phyloP scores from a whole-genome alignment of 2,329 filamentous ascomycete species.

The Claviceps pazoutovae region DNA sequence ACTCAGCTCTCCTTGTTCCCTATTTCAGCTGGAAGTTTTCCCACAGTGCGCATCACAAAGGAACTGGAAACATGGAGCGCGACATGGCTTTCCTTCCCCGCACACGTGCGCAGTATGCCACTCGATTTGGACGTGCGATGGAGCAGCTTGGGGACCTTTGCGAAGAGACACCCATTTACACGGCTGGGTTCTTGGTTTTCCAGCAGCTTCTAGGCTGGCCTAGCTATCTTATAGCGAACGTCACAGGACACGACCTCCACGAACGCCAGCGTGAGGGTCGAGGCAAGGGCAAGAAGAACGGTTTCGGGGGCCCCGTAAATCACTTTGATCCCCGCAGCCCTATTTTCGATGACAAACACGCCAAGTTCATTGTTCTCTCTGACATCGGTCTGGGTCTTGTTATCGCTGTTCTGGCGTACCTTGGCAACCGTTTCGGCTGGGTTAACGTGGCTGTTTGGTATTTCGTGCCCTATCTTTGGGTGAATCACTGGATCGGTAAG shows the following conservation, averaged over 20 bases:
- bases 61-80: constrained; percentile 88
- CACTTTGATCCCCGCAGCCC: constrained; percentile 86
- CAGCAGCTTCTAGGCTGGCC: constrained; percentile 94
- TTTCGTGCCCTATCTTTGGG: constrained; percentile 87
- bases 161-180: constrained; percentile 87
- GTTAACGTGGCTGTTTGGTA: constrained; percentile 90
- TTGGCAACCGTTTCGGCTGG: constrained; percentile 70
- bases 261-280: constrained; percentile 84
- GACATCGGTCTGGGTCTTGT: constrained; percentile 66
- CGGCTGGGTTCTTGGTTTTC: constrained; percentile 54
- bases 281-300: constrained; percentile 84
- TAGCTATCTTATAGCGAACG: constrained; percentile 79
- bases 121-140: constrained; percentile 54
- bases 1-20: constrained; percentile 79
- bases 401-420: constrained; percentile 45
- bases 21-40: constrained; percentile 99
- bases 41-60: constrained; percentile 99
- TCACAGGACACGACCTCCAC: constrained; percentile 94
- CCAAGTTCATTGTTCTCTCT: constrained; percentile 71
- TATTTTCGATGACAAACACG: constrained; percentile 82
- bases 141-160: constrained; percentile 81
- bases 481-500: constrained; percentile 97
- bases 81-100: constrained; percentile 99
- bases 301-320: constrained; percentile 68
- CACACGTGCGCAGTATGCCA: constrained; percentile 70